Conservation (phyloP, 371 early-diverging fungal species). For the Mortierella sp. region DNA sequence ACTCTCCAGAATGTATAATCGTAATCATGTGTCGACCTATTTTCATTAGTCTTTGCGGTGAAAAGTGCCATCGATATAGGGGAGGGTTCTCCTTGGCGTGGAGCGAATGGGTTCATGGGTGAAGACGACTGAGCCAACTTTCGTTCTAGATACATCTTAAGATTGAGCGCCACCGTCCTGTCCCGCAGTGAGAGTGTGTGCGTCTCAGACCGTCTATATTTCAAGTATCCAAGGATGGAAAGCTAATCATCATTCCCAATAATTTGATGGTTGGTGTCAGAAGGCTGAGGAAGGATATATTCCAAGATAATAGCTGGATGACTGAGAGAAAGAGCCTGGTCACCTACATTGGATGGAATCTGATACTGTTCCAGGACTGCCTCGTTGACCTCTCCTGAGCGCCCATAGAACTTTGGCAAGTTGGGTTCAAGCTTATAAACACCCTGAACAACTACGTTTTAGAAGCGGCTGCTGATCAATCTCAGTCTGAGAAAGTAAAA, state of each 20-base stretch:
- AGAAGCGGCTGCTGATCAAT: not conserved
- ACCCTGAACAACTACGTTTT: slow-evolving; percentile 40
- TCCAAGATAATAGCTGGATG: not conserved
- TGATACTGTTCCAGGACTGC: slow-evolving; percentile 32
- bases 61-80: slow-evolving; percentile 39
- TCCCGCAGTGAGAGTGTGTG: slow-evolving; percentile 48
- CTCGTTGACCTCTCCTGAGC: slow-evolving; percentile 38
- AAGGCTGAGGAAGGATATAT: not conserved
- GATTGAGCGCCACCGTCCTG: slow-evolving; percentile 35
- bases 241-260: slow-evolving; percentile 13
- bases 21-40: slow-evolving; percentile 46
- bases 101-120: slow-evolving; percentile 27
- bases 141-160: slow-evolving; percentile 40
- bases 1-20: slow-evolving; percentile 51
- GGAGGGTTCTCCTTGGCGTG: slow-evolving; percentile 8
- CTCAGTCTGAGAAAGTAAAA: not conserved
- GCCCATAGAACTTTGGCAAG: slow-evolving; percentile 43
- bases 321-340: not conserved
- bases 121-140: slow-evolving; percentile 20
- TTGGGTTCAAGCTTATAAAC: slow-evolving; percentile 51
- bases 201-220: slow-evolving; percentile 42
- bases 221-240: slow-evolving; percentile 44
- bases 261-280: not conserved
- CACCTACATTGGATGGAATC: slow-evolving; percentile 46
- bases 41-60: slow-evolving; percentile 49